Conservation (phyloP, 1,139 yeast species). For the Kodamaea alishanica region DNA sequence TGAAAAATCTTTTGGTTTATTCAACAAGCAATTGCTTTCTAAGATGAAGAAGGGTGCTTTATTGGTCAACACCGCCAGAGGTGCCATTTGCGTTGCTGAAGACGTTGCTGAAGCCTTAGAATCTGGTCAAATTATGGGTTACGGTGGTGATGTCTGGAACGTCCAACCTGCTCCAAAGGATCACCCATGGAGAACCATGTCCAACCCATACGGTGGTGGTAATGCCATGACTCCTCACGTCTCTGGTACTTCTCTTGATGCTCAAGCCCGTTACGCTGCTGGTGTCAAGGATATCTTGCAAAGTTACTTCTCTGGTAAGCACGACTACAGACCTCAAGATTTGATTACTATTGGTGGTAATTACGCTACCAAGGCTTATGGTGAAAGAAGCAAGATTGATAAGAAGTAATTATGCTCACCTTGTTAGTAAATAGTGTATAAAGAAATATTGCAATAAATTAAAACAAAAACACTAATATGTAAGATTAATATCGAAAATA, state of each 20-base stretch:
- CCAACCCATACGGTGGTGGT: slow-evolving; percentile 65
- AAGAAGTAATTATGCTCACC: no score
- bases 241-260: slow-evolving; percentile 77
- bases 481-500: no score
- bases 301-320: slow-evolving; percentile 57
- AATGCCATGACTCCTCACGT: slow-evolving; percentile 86
- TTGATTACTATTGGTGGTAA: slow-evolving; percentile 68
- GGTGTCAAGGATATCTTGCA: slow-evolving; percentile 67
- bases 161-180: slow-evolving; percentile 75
- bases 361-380: slow-evolving; percentile 73
- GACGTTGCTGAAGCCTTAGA: slow-evolving; percentile 73
- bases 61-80: slow-evolving; percentile 81
- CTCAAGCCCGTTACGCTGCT: slow-evolving; percentile 68
- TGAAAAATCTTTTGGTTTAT: slow-evolving; percentile 61
- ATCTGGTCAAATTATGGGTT: slow-evolving; percentile 69
- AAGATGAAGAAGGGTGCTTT: slow-evolving; percentile 77
- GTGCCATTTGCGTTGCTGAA: slow-evolving; percentile 69
- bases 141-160: slow-evolving; percentile 84
- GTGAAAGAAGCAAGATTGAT: slow-evolving; percentile 35
- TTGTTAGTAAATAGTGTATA: no score
- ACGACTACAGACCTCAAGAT: slow-evolving; percentile 71
- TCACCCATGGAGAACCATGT: slow-evolving; percentile 76
- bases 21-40: slow-evolving; percentile 63
- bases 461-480: no score
- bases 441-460: no score